Evolutionary conservation across 768 basidiomycete species (phyloP), one percentile per base, ranked within the genome.

Genomic region (Rhodotorula graminis): DNA sequence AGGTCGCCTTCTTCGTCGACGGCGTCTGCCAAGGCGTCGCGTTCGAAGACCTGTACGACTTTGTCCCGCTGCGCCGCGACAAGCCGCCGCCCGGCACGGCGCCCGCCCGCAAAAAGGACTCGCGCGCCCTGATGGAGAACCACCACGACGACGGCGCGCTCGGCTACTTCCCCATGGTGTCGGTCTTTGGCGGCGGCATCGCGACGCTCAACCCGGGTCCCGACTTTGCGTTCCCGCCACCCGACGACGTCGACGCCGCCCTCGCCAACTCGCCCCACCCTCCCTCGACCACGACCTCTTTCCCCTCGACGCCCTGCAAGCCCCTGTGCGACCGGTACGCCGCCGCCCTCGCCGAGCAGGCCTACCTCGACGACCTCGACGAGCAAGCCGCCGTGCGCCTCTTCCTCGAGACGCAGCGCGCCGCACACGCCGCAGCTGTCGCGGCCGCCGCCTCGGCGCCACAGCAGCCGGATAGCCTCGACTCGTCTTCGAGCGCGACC

Each of bases 111-210:
- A 87, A 88, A 64, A 88, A 90, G 77, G 89, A 89, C 79, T 85
- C 59, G 85, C 70, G 79, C 74, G 31, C 72, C 69, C 53, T 74
- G 65, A 37, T 79, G 37, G 90, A 91, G 81, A 93, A 93, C 73
- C 86, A 86, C 6, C 91, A 92, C 77, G 93, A 99, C 80, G 96
- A 99, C 80, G 96, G 95, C 29, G 88, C 90, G 29, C 83, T 96
- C 12, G 96, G 96, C 1, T 99, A 99, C 81, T 98, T 93, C 80
- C 93, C 95, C 0, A 89, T 97, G 83, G 87, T 96, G 74, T 95
- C 92, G 9, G 84, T 95, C 50, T 99, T 92, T 83, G 94, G 93
- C 78, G 89, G 89, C 71, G 95, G 92, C 0, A 86, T 87, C 70
- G 89, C 93, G 21, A 85, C 81, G 60, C 84, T 95, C 69, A 97